Evolutionary conservation across 1,284 basidiomycete genomes (phyloP).

Genomic region (Austropuccinia psidii): DNA sequence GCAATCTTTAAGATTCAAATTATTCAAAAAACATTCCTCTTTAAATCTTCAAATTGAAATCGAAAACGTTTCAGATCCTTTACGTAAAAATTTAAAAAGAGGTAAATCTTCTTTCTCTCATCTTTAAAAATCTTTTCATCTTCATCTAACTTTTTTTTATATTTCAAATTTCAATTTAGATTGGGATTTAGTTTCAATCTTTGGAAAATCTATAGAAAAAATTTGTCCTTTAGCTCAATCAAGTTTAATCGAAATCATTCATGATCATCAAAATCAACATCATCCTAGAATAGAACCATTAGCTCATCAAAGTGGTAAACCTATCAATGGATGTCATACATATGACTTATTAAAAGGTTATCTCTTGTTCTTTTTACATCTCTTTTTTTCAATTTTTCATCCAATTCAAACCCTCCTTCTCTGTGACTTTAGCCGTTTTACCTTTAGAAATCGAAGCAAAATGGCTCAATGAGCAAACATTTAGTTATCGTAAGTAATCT

Average conservation of each 20-base stretch:
- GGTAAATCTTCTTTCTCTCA: background rate
- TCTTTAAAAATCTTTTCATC: slow-evolving; percentile 48
- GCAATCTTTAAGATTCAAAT: slow-evolving; percentile 72
- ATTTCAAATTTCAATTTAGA: slow-evolving; percentile 51
- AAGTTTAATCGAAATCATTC: slow-evolving; percentile 53
- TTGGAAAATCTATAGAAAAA: slow-evolving; percentile 59
- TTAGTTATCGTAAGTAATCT: slow-evolving; percentile 48
- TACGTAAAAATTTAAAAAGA: slow-evolving; percentile 16
- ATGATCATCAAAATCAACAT: background rate
- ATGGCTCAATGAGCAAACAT: slow-evolving; percentile 50
- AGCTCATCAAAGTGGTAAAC: slow-evolving; percentile 19
- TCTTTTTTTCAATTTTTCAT: slow-evolving; percentile 63
- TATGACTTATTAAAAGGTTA: slow-evolving; percentile 12
- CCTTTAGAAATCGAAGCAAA: slow-evolving; percentile 43
- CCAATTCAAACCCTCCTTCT: slow-evolving; percentile 55
- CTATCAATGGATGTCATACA: slow-evolving; percentile 17
- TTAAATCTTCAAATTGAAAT: slow-evolving; percentile 17
- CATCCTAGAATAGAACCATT: background rate
- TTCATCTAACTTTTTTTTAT: slow-evolving; percentile 56
- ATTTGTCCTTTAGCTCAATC: slow-evolving; percentile 57
- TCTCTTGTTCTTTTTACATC: slow-evolving; percentile 66
- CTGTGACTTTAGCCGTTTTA: slow-evolving; percentile 50
- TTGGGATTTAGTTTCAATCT: slow-evolving; percentile 69
- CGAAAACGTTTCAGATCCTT: slow-evolving; percentile 18
- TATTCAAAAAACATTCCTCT: slow-evolving; percentile 27